These are phyloP conservation scores for Zoysia pacifica DNA, from an alignment of 176 grass and related monocot genomes.

Conservation along the genomic window DNA sequence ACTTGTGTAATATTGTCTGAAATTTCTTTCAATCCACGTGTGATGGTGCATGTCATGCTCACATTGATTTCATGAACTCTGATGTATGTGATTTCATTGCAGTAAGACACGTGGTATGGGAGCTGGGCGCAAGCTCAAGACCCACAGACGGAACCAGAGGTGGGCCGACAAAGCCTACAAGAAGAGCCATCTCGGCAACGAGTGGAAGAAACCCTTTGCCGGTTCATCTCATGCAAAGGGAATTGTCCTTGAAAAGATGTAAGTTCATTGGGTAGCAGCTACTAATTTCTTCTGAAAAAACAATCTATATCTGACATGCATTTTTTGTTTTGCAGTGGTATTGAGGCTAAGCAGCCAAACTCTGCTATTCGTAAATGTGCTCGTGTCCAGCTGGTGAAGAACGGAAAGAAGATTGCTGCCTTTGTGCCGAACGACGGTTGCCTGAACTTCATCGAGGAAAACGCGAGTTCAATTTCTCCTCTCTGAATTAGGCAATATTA, in stretches of 20 bases:
- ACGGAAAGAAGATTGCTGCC: constrained; percentile 78
- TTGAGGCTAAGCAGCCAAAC: constrained; percentile 82
- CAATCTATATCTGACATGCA: background rate
- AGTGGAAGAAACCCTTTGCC: constrained; percentile 88
- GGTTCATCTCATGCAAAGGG: constrained; percentile 83
- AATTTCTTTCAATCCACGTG: background rate
- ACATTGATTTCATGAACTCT: background rate
- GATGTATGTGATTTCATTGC: background rate
- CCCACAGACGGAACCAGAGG: constrained; percentile 65
- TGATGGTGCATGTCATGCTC: background rate
- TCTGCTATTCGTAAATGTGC: constrained; percentile 82
- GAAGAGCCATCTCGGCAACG: constrained; percentile 77
- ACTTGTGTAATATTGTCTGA: background rate
- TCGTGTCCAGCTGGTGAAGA: constrained; percentile 79
- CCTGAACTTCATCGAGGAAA: constrained; percentile 83
- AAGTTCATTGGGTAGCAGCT: background rate
- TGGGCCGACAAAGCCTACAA: constrained; percentile 83
- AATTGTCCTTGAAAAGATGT: constrained; percentile 86
- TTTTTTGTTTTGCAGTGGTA: constrained; percentile 42
- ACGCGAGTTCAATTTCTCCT: constrained; percentile 22
- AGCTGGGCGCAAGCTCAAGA: constrained; percentile 81
- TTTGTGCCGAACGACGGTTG: constrained; percentile 84
- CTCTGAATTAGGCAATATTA: background rate
- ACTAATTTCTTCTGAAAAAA: background rate
- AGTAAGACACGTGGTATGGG: constrained; percentile 83